These are phyloP conservation scores for Moniliella sp. DNA, from an alignment of 1,284 basidiomycete species.

Conservation along the genomic window DNA sequence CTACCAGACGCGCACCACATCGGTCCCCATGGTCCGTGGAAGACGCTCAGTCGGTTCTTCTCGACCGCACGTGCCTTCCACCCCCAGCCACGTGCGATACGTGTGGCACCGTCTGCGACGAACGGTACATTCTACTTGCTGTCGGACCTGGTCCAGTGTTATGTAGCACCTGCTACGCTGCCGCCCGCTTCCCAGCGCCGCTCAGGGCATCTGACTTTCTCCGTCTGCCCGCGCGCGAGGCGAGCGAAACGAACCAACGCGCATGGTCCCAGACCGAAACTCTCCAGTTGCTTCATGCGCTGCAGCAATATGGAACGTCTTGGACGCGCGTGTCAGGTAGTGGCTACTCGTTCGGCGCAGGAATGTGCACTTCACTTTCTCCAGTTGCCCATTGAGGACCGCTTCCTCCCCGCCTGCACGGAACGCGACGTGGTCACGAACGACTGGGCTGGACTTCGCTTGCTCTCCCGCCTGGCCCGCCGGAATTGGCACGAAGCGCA, in stretches of 20 bases:
- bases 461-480: too few species aligned
- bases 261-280: conserved; percentile 83
- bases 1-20: too few species aligned
- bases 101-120: conserved; percentile 75
- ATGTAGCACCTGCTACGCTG: conserved; percentile 53
- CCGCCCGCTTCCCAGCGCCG: conserved; percentile 79
- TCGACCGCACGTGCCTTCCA: too few species aligned
- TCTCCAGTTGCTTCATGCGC: conserved; percentile 68
- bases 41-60: too few species aligned
- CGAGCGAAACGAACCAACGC: conserved; percentile 38
- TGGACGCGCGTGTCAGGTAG: conserved; percentile 76
- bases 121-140: conserved; percentile 69
- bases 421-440: too few species aligned
- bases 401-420: too few species aligned
- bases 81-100: conserved; percentile 66
- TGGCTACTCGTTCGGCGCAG: conserved; percentile 69
- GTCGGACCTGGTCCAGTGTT: conserved; percentile 65
- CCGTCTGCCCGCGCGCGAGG: conserved; percentile 43
- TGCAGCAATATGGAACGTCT: conserved; percentile 95
- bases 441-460: too few species aligned
- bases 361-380: conserved; percentile 90
- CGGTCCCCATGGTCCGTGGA: too few species aligned
- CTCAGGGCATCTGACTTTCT: conserved; percentile 98
- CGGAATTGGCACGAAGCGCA: too few species aligned
- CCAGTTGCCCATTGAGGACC: conserved; percentile 85